phyloP scores from a whole-genome alignment of 2,329 filamentous ascomycete species.

The Penicillium sp. region DNA sequence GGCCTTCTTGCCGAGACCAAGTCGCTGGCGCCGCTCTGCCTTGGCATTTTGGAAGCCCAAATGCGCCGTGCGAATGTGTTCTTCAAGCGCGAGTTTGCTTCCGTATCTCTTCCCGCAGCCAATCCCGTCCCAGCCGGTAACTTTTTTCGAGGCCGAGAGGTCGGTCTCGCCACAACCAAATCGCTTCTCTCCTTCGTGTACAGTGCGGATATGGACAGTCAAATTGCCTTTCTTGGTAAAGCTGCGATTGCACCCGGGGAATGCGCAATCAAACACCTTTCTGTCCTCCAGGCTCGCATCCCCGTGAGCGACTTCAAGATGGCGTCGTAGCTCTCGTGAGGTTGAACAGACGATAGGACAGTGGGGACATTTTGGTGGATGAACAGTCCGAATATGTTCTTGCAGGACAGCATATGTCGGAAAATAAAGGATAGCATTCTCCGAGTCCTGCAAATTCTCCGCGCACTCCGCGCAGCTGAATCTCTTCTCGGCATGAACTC shows the following conservation, averaged over 20 bases:
- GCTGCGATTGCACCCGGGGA: constrained; percentile 68
- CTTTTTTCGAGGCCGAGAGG: constrained; percentile 56
- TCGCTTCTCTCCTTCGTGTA: constrained; percentile 70
- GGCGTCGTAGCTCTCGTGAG: constrained; percentile 68
- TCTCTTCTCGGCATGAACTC: constrained; percentile 67
- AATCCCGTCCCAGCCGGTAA: constrained; percentile 64
- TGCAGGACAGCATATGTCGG: constrained; percentile 71
- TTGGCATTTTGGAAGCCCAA: constrained; percentile 58
- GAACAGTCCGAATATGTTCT: constrained; percentile 70
- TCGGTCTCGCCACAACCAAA: constrained; percentile 78
- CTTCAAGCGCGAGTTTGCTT: constrained; percentile 76
- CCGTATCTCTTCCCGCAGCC: constrained; percentile 76
- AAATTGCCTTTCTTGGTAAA: constrained; percentile 87
- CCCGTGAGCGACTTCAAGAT: constrained; percentile 77
- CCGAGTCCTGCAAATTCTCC: constrained; percentile 34
- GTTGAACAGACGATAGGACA: constrained; percentile 70
- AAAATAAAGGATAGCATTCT: constrained; percentile 56
- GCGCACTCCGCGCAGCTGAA: constrained; percentile 79
- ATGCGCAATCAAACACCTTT: constrained; percentile 64
- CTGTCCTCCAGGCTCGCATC: constrained; percentile 60
- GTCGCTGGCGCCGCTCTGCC: constrained; percentile 38
- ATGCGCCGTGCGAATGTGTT: constrained; percentile 82
- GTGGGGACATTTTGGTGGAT: constrained; percentile 71
- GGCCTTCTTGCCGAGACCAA: constrained; percentile 24
- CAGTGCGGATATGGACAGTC: constrained; percentile 73